Evolutionary conservation across 2,329 filamentous ascomycete genomes (phyloP), one percentile per base, ranked within the genome.

Genomic region (Cryphonectria nitschkei): DNA sequence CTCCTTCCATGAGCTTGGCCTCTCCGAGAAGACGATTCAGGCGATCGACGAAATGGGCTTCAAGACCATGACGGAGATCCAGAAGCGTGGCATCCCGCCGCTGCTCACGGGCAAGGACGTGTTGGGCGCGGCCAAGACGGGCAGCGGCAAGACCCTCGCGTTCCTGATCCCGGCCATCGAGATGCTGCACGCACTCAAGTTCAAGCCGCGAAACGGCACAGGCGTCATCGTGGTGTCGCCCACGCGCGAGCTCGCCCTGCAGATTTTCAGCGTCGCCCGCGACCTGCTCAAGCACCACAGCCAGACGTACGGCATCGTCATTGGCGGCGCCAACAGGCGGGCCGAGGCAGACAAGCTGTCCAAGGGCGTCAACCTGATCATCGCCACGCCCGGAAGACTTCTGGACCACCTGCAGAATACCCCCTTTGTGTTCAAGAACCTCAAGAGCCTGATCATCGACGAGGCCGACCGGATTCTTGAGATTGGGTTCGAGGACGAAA

Each of bases 401-500:
- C 89, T 99, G 26, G 96, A 99, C 83, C 95, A 99, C 79, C 85
- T 99, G 58, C 93, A 96, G 80, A 97, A 95, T 80, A 98, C 96
- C 0, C 92, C 92, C 70, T 98, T 98, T 75, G 85, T 90, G 56
- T 97, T 93, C 87, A 97, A 97, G 86, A 97, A 98, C 81, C 83
- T 97, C 76, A 94, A 95, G 81, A 93, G 94, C 1, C 86, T 99
- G 50, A 89, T 99, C 75, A 98, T 98, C 75, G 96, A 99, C 77
- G 96, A 99, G 83, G 96, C 96, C 26, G 96, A 99, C 80, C 91
- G 96, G 64, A 98, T 99, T 74, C 85, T 99, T 61, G 96, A 99
- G 83, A 93, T 98, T 73, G 95, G 96, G 76, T 99, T 99, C 86
- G 96, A 99, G 81, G 96, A 98, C 78, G 96, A 99, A 83, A 97